Base-by-base conservation (phyloP, 2,329 filamentous ascomycete genomes). In the Periconia macrospinosa region DNA sequence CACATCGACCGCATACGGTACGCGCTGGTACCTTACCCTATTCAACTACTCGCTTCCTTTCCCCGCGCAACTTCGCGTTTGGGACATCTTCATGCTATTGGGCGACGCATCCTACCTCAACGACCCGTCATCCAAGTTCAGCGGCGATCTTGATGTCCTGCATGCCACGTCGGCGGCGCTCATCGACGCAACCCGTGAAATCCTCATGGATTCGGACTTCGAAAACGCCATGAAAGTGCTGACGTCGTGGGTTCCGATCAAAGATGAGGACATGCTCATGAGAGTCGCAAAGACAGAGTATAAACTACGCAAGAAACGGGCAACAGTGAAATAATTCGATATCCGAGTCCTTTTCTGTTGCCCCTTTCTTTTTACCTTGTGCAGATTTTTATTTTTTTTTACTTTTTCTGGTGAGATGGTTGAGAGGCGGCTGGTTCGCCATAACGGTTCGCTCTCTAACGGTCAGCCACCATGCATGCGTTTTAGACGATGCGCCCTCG, bases 41-140 rank as follows among this genome's bases (percentile, higher is more conserved):
- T 99, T 99, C 82, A 97, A 97, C 75, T 89, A 97, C 68, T 95
- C 91, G 15, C 90, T 99, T 48, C 94, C 94, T 0, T 99, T 97
- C 66, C 84, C 91, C 0, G 92, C 93, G 3, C 94, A 97, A 74
- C 86, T 99, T 35, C 89, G 94, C 46, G 89, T 99, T 15, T 99
- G 94, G 94, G 94, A 99, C 69, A 90, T 97, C 1, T 97, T 97
- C 75, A 91, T 99, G 84, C 85, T 99, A 14, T 84, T 97, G 13
- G 94, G 93, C 45, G 91, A 93, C 62, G 81, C 83, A 10, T 71
- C 65, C 7, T 65, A 86, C n/a, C 78, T 81, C 27, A 68, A 62
- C 19, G 61, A 71, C 56, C 57, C 64, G 52, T 54, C 66, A 43
- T 67, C 69, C 37, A 74, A 67, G 19, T 71, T 70, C 51, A 78